A percentile compares a stretch with the other conserved stretches of the same genome.
These are phyloP conservation scores for Blakeslea trispora DNA, from an alignment of 371 early-diverging fungal genomes.

Conservation along the genomic window DNA sequence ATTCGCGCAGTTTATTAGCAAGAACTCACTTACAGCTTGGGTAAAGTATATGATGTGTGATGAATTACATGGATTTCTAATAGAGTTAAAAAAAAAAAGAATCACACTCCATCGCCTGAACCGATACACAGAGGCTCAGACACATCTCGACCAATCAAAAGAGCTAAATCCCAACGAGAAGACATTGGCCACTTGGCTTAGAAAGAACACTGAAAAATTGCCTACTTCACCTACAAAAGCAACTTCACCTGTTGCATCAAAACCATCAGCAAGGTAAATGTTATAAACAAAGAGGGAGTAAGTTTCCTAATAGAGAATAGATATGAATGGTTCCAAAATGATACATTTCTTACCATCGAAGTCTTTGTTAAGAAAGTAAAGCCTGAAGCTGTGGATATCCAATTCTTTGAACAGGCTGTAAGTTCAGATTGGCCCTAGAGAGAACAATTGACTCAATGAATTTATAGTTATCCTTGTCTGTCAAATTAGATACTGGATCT, in stretches of 20 bases:
- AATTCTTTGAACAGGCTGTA: conserved; percentile 62
- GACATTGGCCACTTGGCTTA: conserved; percentile 58
- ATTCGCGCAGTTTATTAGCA: conserved; percentile 60
- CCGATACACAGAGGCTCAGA: conserved; percentile 54
- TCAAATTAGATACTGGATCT: conserved; percentile 76
- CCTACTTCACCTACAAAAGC: conserved; percentile 11
- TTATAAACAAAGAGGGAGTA: too few relatives aligned
- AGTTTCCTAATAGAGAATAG: conserved; percentile 34
- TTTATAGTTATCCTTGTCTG: conserved; percentile 66
- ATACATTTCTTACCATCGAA: conserved; percentile 80
- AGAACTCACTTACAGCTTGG: conserved; percentile 68
- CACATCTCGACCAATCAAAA: conserved; percentile 52
- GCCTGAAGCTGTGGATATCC: conserved; percentile 65
- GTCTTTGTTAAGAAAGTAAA: conserved; percentile 89
- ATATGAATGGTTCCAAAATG: conserved; percentile 98
- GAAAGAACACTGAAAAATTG: conserved; percentile 52
- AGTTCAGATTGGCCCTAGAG: conserved; percentile 7
- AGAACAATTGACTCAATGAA: too few relatives aligned
- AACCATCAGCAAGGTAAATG: conserved; percentile 5
- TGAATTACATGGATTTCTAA: too few relatives aligned
- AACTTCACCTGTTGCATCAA: conserved; percentile 4
- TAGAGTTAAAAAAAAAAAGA: conserved; percentile 34
- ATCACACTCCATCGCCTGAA: conserved; percentile 58
- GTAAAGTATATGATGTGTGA: conserved; percentile 42
- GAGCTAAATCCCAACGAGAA: conserved; percentile 56